Base-by-base conservation (phyloP, 129 eudicot genomes). In the Centella asiatica region DNA sequence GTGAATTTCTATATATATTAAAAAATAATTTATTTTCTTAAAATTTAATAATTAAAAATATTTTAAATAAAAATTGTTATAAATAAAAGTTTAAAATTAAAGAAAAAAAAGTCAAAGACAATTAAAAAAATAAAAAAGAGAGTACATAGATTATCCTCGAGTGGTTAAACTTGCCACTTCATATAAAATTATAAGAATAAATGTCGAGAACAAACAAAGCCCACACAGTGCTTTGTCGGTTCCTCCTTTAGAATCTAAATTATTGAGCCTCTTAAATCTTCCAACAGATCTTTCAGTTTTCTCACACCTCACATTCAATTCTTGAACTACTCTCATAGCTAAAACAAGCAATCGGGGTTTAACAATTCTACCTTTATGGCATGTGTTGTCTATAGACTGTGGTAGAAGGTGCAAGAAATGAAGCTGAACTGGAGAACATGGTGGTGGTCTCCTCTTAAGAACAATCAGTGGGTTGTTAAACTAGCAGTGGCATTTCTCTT, bases 401-500 rank as follows among this genome's bases (percentile, higher is more conserved):
- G 14, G 20, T 23, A 33, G 29, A 75, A 39, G 59, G 60, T 44
- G 71, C 31, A 40, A 45, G 77, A 66, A 52, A 78, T 81, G 83
- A 70, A 64, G 62, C 71, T 72, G 22, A 76, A 66, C 28, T 65
- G 60, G 54, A 80, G 65, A 57, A 36, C 68, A 29, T 75, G 72
- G 81, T 74, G 76, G 79, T 64, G 70, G 60, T 61, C 77, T 47
- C 51, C 64, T 62, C 68, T 68, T 17, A 84, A 81, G 78, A 83
- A 74, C 50, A 79, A 79, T 57, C 60, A 76, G 66, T 77, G 82
- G 46, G 70, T 77, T 72, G 44, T 84, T 34, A 88, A 84, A 67
- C 68, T 84, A 49, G 85, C 78, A 2, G 49, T 85, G 68, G 76
- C 85, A 31, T 46, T 79, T 64, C 62, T 89, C 60, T 67, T 89